phyloP scores from a whole-genome alignment of 257 asterid species.

The Rauvolfia tetraphylla region DNA sequence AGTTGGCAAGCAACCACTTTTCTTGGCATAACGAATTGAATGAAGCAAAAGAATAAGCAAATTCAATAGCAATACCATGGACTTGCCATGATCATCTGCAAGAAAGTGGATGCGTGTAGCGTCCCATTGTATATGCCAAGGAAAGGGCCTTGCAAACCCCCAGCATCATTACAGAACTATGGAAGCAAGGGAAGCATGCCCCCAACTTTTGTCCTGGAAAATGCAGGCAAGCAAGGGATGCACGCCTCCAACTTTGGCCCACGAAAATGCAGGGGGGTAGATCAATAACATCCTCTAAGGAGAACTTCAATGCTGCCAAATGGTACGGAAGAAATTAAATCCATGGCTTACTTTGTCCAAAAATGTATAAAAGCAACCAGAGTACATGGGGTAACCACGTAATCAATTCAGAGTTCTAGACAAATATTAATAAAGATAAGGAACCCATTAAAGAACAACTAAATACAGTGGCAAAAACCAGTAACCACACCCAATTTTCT shows the following conservation, averaged over 20 bases:
- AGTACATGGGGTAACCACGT: background rate
- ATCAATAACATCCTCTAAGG: conserved; percentile 35
- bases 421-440: background rate
- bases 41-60: background rate
- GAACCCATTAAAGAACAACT: background rate
- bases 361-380: conserved; percentile 1
- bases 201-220: conserved; percentile 60
- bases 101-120: conserved; percentile 36
- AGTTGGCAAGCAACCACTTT: conserved; percentile 4
- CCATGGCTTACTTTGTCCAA: conserved; percentile 8
- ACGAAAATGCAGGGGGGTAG: conserved; percentile 48
- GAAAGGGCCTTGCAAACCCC: conserved; percentile 43
- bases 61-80: conserved; percentile 31
- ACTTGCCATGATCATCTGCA: conserved; percentile 40
- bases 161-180: conserved; percentile 43
- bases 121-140: conserved; percentile 43
- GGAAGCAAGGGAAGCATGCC: conserved; percentile 61
- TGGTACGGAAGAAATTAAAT: conserved; percentile 20
- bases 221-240: conserved; percentile 54
- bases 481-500: background rate
- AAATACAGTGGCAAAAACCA: background rate
- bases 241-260: conserved; percentile 61
- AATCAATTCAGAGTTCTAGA: background rate
- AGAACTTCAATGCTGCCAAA: conserved; percentile 28
- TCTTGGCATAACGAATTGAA: background rate